Base-by-base conservation (phyloP, 148 eudicot species). In the Arctostaphylos glauca region DNA sequence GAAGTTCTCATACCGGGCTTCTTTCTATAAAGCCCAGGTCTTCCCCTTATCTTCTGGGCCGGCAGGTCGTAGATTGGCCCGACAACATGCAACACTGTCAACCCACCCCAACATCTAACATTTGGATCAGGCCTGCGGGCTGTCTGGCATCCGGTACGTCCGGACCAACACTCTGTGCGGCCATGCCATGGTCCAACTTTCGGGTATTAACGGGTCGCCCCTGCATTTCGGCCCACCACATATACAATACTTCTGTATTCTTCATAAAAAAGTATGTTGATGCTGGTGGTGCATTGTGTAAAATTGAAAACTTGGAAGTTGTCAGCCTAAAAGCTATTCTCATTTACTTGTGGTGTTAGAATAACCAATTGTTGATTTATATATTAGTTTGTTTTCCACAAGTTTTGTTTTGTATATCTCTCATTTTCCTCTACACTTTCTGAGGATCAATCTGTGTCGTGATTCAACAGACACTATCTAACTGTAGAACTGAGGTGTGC, bases 401-500 rank as follows among this genome's bases (percentile, higher is more conserved):
- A 14, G 3, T 73, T 72, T 47, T 73, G 12, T 73, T 18, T 44
- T 21, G 25, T 48, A 10, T 74, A 8, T 19, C 77, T 47, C 55
- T n/a, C 59, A 6, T 53, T 50, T 31, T 50, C 12, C 13, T 0
- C 9, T 4, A 47, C 18, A 31, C n/a, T 38, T 75, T 58, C 54
- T 80, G 72, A 77, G 47, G 80, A 56, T 77, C 43, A 73, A 12
- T 49, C 48, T 80, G 13, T 53, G 59, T 67, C 70, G 12, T 59
- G 74, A 83, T 90, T 86, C 81, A 43, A 77, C 89, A 96, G 98
- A 81, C 86, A 3, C 91, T 97, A 62, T 88, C 87, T 14, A 89
- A 84, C 46, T 94, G 98, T 86, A 91, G 91, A 89, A 64, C 60
- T 75, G 92, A 92, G 15, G 94, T 93, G 18, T 93, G 97, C 94